These are phyloP conservation scores for Populus simonii DNA, from an alignment of 345 rosid genomes.

Conservation along the genomic window DNA sequence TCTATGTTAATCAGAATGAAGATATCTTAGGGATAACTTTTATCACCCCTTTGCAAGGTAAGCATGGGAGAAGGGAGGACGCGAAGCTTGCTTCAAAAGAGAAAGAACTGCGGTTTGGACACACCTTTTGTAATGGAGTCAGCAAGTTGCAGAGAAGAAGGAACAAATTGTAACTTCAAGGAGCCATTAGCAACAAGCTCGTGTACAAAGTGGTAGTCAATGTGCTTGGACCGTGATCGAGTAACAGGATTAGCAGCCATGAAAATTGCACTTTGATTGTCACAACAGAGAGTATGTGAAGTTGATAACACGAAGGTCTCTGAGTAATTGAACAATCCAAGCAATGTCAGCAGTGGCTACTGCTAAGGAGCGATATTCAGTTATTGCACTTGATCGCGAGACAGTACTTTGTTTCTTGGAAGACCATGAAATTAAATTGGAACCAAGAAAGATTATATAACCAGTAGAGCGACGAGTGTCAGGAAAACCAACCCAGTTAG, in stretches of 20 bases:
- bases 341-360: accelerated
- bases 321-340: not conserved
- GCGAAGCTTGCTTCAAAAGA: not conserved
- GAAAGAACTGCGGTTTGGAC: not conserved
- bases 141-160: not conserved
- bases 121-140: not conserved
- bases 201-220: not conserved
- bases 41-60: not conserved
- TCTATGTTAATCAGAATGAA: too few relatives aligned
- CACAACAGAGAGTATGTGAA: not conserved
- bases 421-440: not conserved
- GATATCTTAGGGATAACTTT: too few relatives aligned
- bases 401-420: not conserved
- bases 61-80: too few relatives aligned
- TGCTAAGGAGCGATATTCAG: not conserved
- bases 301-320: not conserved
- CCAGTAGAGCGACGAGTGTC: not conserved
- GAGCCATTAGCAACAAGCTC: not conserved
- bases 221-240: not conserved
- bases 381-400: not conserved
- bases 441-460: not conserved
- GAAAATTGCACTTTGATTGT: not conserved
- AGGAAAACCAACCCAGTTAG: not conserved
- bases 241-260: not conserved
- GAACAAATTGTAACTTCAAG: not conserved